Evolutionary conservation across 73 alveolate species (phyloP).

Genomic region (Paramecium primaurelia): DNA sequence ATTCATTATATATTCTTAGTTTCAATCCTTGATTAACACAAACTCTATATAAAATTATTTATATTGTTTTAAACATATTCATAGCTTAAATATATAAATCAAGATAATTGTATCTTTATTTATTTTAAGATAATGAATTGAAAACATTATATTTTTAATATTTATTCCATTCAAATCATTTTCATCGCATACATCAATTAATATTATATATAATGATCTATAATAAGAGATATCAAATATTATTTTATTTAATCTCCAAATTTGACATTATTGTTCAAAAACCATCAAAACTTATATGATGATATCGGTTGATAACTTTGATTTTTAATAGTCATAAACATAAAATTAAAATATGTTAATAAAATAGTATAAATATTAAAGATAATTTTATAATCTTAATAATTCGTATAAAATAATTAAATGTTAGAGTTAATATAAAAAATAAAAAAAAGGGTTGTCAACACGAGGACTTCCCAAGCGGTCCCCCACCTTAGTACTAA

Average conservation of each 20-base stretch:
- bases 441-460: conserved; percentile 72
- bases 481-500: conserved; percentile 99
- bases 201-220: background rate
- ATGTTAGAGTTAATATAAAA: background rate
- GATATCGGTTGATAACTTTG: background rate
- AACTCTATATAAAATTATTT: background rate
- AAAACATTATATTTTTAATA: too few species aligned
- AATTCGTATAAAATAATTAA: background rate
- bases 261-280: too few species aligned
- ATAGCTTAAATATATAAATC: background rate
- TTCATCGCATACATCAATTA: too few species aligned
- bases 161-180: background rate
- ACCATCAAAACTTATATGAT: background rate
- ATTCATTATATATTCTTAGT: background rate
- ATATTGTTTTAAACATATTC: background rate
- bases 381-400: background rate
- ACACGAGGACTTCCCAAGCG: conserved; percentile 99
- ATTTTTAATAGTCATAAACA: background rate
- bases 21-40: background rate
- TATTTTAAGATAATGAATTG: background rate
- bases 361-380: background rate
- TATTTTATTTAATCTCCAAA: too few species aligned
- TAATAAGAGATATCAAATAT: background rate
- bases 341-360: background rate
- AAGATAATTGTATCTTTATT: background rate